Evolutionary conservation across 106 monocot genomes (phyloP), one percentile per base, ranked within the genome.

Genomic region (Vanilla planifolia): DNA sequence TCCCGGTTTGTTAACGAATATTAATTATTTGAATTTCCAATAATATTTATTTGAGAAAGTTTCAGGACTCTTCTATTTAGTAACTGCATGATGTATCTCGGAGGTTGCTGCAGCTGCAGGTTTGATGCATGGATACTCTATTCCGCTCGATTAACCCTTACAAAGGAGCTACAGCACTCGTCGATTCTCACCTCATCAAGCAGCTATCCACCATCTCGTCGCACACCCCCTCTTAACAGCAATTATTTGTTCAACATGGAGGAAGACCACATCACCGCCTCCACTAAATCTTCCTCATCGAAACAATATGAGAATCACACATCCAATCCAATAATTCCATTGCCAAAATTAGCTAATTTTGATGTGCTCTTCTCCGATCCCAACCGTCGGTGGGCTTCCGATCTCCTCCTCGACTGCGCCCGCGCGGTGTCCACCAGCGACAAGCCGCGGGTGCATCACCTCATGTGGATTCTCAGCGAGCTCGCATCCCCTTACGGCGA

Each of bases 381-480:
- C 33, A 48, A 51, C 5, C 55, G 69, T 33, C 75, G 72, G 40
- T 94, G 93, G 85, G 71, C 77, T 8, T 25, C 73, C 21, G 84
- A 90, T 29, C 68, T 90, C 16, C 83, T 96, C 4, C 26, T 74
- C 27, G 90, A 86, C 15, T 81, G 86, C 61, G 86, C 90, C 2
- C 77, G 83, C 4, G 86, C 95, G 1, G 76, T 90, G 15, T 68
- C 86, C 37, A 55, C 50, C 14, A 70, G 75, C n/a, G 90, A 96
- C 74, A 74, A 71, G 46, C 22, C 78, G n/a, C 68, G 79, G 4
- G 77, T 87, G 23, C 95, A 87, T 55, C 95, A 86, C 55, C 71
- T 84, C 47, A 84, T 90, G 84, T 96, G 95, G 95, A 81, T 81
- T 74, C 78, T 96, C 60, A 96, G 90, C 69, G 95, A 96, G 76